Conservation (phyloP, 345 rosid species). For the Hibiscus mutabilis region DNA sequence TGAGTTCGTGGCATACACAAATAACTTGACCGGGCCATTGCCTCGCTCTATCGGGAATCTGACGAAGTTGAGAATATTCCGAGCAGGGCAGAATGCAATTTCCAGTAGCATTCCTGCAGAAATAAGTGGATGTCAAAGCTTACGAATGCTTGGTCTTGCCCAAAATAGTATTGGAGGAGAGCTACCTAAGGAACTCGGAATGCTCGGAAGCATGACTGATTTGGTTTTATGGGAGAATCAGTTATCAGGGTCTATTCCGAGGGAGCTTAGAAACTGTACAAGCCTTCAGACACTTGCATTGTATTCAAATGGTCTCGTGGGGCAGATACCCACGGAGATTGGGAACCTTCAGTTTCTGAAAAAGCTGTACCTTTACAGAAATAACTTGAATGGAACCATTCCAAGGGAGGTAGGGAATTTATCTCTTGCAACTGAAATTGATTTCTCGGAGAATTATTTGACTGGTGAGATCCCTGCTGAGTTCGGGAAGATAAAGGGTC, state of each 20-base stretch:
- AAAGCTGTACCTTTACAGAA: conserved; percentile 72
- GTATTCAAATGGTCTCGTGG: conserved; percentile 57
- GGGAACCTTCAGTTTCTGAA: conserved; percentile 57
- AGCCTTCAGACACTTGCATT: conserved; percentile 57
- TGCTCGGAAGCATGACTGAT: conserved; percentile 51
- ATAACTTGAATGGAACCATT: conserved; percentile 74
- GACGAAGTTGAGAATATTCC: conserved; percentile 40
- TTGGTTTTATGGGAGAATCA: conserved; percentile 66
- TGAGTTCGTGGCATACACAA: conserved; percentile 67
- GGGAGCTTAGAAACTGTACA: conserved; percentile 68
- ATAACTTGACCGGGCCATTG: conserved; percentile 69
- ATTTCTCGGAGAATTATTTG: conserved; percentile 77
- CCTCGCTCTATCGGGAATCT: conserved; percentile 76
- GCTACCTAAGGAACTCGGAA: conserved; percentile 73
- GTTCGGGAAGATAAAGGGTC: conserved; percentile 51
- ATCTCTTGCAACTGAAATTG: conserved; percentile 57
- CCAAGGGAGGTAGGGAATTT: conserved; percentile 79
- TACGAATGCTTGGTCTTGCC: conserved; percentile 73
- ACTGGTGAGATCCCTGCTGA: conserved; percentile 73
- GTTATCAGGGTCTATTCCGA: conserved; percentile 57
- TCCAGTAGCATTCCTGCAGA: conserved; percentile 71
- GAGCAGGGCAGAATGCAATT: conserved; percentile 74
- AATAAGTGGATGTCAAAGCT: conserved; percentile 56
- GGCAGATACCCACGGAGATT: conserved; percentile 65
- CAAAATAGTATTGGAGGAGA: conserved; percentile 61